These are phyloP conservation scores for Pyrrhoderma noxium DNA, from an alignment of 1,284 basidiomycete genomes.

Conservation along the genomic window DNA sequence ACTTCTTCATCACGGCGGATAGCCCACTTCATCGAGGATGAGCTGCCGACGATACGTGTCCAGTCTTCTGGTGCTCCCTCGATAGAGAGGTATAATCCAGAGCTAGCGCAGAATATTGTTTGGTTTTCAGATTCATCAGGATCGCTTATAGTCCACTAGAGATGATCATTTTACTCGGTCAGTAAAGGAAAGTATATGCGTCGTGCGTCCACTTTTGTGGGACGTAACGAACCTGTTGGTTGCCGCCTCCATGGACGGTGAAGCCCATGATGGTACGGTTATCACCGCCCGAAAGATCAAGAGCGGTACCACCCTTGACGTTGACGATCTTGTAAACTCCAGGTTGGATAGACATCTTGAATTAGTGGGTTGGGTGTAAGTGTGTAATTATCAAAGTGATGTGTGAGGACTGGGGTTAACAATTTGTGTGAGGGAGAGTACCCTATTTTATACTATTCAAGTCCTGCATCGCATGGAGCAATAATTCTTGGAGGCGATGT, in stretches of 20 bases:
- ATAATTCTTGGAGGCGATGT: too few species aligned
- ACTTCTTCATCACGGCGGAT: constrained; percentile 10
- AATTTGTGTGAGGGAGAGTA: too few species aligned
- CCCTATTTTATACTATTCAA: too few species aligned
- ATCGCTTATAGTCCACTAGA: constrained; percentile 28
- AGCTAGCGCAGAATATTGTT: constrained; percentile 23
- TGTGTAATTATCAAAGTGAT: too few species aligned
- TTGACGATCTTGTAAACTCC: constrained; percentile 26
- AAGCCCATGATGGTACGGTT: constrained; percentile 22
- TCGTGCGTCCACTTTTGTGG: not conserved
- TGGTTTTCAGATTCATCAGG: constrained; percentile 27
- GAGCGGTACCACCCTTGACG: constrained; percentile 19
- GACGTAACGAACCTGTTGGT: constrained; percentile 15
- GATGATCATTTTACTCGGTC: not conserved
- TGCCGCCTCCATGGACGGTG: constrained; percentile 9
- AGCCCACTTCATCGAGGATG: constrained; percentile 9
- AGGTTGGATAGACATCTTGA: not conserved
- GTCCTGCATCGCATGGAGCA: too few species aligned
- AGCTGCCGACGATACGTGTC: constrained; percentile 22
- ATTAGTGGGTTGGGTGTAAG: too few species aligned
- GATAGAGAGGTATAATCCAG: constrained; percentile 25
- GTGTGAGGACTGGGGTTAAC: too few species aligned
- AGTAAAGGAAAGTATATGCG: not conserved
- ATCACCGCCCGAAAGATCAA: constrained; percentile 27
- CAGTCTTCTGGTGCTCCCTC: constrained; percentile 22